Conservation (phyloP, 345 rosid genomes). For the Hibiscus mutabilis region DNA sequence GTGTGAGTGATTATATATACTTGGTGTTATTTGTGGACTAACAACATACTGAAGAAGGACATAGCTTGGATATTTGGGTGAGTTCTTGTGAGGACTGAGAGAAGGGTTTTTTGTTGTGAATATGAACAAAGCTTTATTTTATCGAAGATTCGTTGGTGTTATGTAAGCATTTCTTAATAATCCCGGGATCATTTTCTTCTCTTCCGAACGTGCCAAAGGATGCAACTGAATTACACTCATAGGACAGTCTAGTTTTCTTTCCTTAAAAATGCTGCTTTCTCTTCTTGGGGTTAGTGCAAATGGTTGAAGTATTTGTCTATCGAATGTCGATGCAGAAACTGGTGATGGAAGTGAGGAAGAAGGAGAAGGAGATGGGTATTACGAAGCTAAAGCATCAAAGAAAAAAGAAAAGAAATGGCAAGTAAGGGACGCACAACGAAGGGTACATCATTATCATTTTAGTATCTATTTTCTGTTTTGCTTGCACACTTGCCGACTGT, state of each 20-base stretch:
- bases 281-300: not conserved
- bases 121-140: too few relatives aligned
- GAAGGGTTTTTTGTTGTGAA: not conserved
- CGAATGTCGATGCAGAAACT: constrained; percentile 40
- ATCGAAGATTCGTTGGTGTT: too few relatives aligned
- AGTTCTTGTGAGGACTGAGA: not conserved
- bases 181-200: too few relatives aligned
- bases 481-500: not conserved
- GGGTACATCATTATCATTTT: constrained; percentile 36
- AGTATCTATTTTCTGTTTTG: not conserved
- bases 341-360: constrained; percentile 79
- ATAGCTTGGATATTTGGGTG: too few relatives aligned
- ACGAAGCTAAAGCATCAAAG: constrained; percentile 57
- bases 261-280: not conserved
- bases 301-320: not conserved
- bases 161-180: too few relatives aligned
- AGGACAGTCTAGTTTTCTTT: not conserved
- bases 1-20: too few relatives aligned
- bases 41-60: too few relatives aligned
- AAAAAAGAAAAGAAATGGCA: constrained; percentile 83
- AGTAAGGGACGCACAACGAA: constrained; percentile 79
- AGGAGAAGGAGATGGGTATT: constrained; percentile 40
- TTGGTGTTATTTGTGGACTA: too few relatives aligned
- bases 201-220: too few relatives aligned
- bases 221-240: not conserved